Evolutionary conservation across 2,329 filamentous ascomycete genomes (phyloP), one percentile per base, ranked within the genome.

Genomic region (Aureobasidium uvarum): DNA sequence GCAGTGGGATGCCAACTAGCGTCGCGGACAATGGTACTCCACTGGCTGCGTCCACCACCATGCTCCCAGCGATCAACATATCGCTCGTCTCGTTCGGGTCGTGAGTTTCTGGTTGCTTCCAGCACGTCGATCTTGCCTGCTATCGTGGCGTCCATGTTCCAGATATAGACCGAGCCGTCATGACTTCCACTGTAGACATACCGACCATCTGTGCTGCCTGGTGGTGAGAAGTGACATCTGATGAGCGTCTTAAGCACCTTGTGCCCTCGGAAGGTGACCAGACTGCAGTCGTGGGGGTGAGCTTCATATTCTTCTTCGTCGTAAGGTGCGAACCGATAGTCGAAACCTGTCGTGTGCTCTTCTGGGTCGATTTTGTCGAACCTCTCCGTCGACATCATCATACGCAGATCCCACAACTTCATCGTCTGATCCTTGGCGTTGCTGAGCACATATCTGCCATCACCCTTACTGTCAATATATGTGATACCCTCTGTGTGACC

Each of bases 401-500:
- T 96, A 60, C 94, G 84, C 65, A 97, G 76, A 75, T 99, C 95
- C 95, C 95, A 99, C 0, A 99, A 83, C 78, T 98, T 98, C 86
- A 96, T 96, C 48, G 89, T 94, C 76, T 98, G 95, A 74, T 99
- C 95, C 74, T 98, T 99, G 68, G 87, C 91, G 72, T 99, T 99
- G 70, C 89, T 93, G 31, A 99, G 85, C 10, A 98, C 89, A 75
- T 98, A 98, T 65, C 94, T 85, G 2, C 87, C 86, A 72, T 96
- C 92, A 46, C 90, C 91, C 82, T 98, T 94, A 77, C 89, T 94
- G 74, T 88, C 86, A 39, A 89, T 85, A 67, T 87, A 88, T 0
- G 86, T 88, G 58, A 89, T 70, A 7, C 86, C 86, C 74, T 88
- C 86, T 0, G 85, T 88, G 70, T 88, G 86, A 7, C 86, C 86